A percentile compares a stretch with the other conserved stretches of the same genome.
These are phyloP conservation scores for Coniochaeta ligniaria DNA, from an alignment of 2,329 filamentous ascomycete genomes.

Conservation along the genomic window DNA sequence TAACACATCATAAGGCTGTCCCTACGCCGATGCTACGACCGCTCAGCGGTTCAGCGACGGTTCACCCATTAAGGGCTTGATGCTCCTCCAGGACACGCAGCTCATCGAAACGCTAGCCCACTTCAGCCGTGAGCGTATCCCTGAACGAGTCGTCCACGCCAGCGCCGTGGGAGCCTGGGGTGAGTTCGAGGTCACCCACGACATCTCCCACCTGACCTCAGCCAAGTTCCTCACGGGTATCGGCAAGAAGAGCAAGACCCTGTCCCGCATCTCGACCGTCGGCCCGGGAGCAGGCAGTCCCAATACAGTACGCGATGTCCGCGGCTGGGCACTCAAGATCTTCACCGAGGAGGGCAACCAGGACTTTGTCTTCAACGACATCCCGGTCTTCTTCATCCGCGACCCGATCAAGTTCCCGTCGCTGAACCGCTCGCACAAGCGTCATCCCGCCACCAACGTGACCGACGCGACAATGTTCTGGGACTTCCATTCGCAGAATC, in stretches of 20 bases:
- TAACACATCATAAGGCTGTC: no score
- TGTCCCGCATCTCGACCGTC: constrained; percentile 46
- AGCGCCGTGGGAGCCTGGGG: constrained; percentile 38
- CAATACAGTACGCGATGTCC: constrained; percentile 56
- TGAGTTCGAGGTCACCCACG: constrained; percentile 53
- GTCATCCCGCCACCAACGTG: constrained; percentile 33
- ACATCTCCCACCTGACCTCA: constrained; percentile 47
- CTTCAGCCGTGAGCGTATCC: not conserved
- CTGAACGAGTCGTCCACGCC: constrained; percentile 20
- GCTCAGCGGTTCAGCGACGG: no score
- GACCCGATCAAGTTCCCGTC: constrained; percentile 41
- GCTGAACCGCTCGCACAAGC: constrained; percentile 36
- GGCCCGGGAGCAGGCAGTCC: constrained; percentile 20
- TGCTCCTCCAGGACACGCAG: not conserved
- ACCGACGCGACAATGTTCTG: constrained; percentile 35
- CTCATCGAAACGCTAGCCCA: not conserved
- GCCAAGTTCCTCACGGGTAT: constrained; percentile 44
- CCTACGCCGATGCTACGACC: no score
- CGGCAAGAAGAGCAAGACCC: constrained; percentile 47
- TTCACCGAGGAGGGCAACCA: constrained; percentile 62
- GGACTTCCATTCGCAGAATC: constrained; percentile 33
- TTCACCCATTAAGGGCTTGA: not conserved
- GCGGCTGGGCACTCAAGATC: constrained; percentile 55
- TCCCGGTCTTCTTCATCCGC: constrained; percentile 17
- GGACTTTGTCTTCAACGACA: constrained; percentile 31